A percentile compares a stretch with the other conserved stretches of the same genome.
phyloP scores from a whole-genome alignment of 371 early-diverging fungal species.

The Mortierella sp. region DNA sequence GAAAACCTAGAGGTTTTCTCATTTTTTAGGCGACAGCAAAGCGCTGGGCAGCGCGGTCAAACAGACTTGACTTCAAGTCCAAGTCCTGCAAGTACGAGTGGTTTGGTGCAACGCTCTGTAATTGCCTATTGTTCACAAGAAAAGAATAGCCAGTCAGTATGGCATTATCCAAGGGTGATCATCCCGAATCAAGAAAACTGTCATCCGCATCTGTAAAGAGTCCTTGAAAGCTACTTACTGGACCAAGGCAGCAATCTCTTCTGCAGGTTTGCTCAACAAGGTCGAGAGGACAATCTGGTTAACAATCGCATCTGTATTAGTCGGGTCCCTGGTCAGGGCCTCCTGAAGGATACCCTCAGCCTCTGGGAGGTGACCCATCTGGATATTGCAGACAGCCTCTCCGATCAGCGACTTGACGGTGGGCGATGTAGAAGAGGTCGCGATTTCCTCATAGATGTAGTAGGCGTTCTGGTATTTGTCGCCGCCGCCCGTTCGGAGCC shows the following conservation, averaged over 20 bases:
- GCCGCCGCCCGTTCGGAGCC: slow-evolving; percentile 82
- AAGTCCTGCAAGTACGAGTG: slow-evolving; percentile 86
- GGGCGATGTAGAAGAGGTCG: slow-evolving; percentile 79
- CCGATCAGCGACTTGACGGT: slow-evolving; percentile 84
- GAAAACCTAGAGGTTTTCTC: not conserved
- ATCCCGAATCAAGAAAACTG: not conserved
- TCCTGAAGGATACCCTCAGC: slow-evolving; percentile 88
- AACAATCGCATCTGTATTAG: slow-evolving; percentile 89
- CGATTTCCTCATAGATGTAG: slow-evolving; percentile 95
- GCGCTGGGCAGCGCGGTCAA: slow-evolving; percentile 74
- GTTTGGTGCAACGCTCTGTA: slow-evolving; percentile 83
- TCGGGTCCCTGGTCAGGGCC: slow-evolving; percentile 81
- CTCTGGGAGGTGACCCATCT: slow-evolving; percentile 86
- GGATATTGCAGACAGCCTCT: slow-evolving; percentile 89
- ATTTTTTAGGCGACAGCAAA: slow-evolving; percentile 39
- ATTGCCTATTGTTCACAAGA: slow-evolving; percentile 67
- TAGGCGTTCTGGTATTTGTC: slow-evolving; percentile 89
- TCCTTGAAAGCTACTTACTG: slow-evolving; percentile 66
- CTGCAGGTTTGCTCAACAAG: slow-evolving; percentile 77
- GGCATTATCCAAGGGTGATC: slow-evolving; percentile 13
- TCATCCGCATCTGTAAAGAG: too few relatives aligned
- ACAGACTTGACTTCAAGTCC: slow-evolving; percentile 82
- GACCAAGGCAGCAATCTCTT: slow-evolving; percentile 74
- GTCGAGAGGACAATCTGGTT: slow-evolving; percentile 85
- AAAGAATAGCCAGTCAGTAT: not conserved